phyloP scores from a whole-genome alignment of 1,284 basidiomycete genomes.

The Cutaneotrichosporon spelunceum region DNA sequence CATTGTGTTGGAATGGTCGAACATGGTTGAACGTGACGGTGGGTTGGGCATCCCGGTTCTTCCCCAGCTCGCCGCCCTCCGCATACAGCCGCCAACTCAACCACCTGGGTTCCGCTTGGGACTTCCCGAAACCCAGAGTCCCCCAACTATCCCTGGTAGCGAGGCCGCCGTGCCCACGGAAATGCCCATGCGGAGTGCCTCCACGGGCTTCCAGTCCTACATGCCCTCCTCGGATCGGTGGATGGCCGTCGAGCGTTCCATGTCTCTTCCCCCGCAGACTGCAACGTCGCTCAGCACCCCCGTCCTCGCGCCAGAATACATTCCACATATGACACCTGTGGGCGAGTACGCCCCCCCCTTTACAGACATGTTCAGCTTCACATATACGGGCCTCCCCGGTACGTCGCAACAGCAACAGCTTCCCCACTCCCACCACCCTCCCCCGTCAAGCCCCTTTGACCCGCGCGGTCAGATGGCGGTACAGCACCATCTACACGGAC shows the following conservation, averaged over 20 bases:
- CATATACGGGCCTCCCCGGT: background rate
- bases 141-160: background rate
- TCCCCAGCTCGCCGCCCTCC: background rate
- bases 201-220: conserved; percentile 25
- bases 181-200: conserved; percentile 1
- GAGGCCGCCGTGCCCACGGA: background rate
- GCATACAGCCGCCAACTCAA: background rate
- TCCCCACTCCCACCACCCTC: background rate
- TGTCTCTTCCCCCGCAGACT: conserved; percentile 1
- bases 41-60: background rate
- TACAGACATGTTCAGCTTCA: background rate
- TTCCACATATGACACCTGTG: background rate
- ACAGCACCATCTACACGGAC: background rate
- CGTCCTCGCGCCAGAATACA: background rate
- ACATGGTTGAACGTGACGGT: conserved; percentile 23
- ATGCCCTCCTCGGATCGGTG: conserved; percentile 42
- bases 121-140: background rate
- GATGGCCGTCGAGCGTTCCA: conserved; percentile 31
- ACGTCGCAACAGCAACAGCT: background rate
- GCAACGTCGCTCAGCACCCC: background rate
- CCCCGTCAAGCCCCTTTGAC: background rate
- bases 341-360: background rate
- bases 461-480: background rate
- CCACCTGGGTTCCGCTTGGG: background rate
- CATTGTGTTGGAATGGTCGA: conserved; percentile 33